A percentile compares a stretch with the other conserved stretches of the same genome.
phyloP scores from a whole-genome alignment of 768 basidiomycete species.

The Leccinum imitatum region DNA sequence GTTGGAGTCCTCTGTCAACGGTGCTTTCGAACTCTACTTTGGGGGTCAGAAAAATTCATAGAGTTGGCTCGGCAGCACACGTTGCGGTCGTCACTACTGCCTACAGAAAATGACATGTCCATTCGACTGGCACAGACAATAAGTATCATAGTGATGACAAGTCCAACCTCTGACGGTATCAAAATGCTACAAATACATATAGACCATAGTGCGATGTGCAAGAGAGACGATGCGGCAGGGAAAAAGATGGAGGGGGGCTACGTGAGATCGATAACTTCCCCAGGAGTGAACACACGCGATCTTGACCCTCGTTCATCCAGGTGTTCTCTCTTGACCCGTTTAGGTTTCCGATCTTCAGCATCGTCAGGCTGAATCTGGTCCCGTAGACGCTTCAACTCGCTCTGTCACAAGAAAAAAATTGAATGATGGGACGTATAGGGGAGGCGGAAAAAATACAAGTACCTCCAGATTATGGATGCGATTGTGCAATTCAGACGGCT shows the following conservation, averaged over 20 bases:
- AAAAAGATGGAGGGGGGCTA: not conserved
- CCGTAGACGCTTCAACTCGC: conserved; percentile 19
- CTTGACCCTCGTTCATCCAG: not conserved
- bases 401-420: not conserved
- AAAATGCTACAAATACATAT: no score
- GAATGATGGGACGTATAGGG: not conserved
- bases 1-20: not conserved
- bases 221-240: no score
- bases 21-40: not conserved
- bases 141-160: no score
- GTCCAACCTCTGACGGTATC: no score
- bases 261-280: conserved; percentile 23
- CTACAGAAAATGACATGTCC: not conserved
- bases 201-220: no score
- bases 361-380: not conserved
- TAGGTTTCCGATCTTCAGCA: conserved; percentile 11
- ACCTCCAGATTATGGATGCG: conserved; percentile 13
- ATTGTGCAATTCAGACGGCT: not conserved
- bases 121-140: no score
- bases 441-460: not conserved
- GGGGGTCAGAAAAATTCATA: not conserved
- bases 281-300: not conserved
- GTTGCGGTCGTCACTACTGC: not conserved
- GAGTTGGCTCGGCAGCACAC: not conserved
- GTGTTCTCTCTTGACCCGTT: conserved; percentile 17